Percentiles rank a stretch among this genome's conserved stretches.
These are phyloP conservation scores for Allium sativum DNA, from an alignment of 106 monocot species.

Conservation along the genomic window DNA sequence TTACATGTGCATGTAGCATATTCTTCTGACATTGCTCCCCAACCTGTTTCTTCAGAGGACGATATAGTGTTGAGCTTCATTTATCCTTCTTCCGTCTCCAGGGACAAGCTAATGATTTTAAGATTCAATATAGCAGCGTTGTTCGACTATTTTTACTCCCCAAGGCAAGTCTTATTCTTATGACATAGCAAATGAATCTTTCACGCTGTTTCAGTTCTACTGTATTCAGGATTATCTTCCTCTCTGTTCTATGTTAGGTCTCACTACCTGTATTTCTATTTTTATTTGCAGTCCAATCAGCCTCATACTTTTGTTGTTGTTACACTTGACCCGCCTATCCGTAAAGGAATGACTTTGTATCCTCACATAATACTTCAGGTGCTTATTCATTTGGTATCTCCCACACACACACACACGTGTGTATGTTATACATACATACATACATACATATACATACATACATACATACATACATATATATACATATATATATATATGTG, in stretches of 20 bases:
- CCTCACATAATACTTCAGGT: constrained; percentile 99
- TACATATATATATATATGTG: too few species aligned
- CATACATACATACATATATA: too few species aligned
- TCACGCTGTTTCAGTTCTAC: not conserved
- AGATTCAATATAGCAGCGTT: constrained; percentile 95
- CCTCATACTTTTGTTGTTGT: constrained; percentile 97
- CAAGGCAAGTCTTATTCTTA: constrained; percentile 27
- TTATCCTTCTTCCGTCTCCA: constrained; percentile 84
- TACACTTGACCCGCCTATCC: constrained; percentile 96
- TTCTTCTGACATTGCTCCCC: not conserved
- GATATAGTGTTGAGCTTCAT: constrained; percentile 97
- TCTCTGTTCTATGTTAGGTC: not conserved
- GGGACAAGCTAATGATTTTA: constrained; percentile 97
- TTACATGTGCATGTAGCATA: not conserved
- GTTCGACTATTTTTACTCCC: constrained; percentile 87
- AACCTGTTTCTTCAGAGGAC: constrained; percentile 44
- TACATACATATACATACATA: too few species aligned
- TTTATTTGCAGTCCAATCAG: constrained; percentile 78
- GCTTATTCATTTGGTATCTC: not conserved
- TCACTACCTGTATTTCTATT: not conserved
- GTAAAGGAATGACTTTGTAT: constrained; percentile 94
- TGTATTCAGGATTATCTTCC: not conserved
- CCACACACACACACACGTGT: too few species aligned
- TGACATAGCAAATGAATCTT: not conserved
- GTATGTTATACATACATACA: too few species aligned